Percentiles rank a stretch among this genome's conserved stretches.
Conservation (phyloP, 1,284 basidiomycete genomes). For the Sanguinoderma infundibulare region DNA sequence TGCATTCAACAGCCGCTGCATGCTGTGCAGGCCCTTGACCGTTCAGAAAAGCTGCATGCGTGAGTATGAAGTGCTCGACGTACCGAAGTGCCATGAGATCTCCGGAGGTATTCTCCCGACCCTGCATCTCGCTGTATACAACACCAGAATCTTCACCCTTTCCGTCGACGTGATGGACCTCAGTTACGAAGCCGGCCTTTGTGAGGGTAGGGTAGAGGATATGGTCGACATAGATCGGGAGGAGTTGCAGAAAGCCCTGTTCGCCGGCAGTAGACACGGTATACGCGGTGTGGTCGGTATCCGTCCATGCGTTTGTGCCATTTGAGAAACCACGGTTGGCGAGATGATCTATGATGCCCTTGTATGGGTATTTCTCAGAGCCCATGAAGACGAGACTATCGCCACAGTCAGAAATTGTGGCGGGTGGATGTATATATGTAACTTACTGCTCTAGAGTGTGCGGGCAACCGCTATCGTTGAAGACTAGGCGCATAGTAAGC, state of each 20-base stretch:
- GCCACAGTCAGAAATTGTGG: conserved; percentile 1
- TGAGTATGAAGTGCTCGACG: conserved; percentile 19
- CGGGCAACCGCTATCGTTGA: conserved; percentile 91
- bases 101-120: conserved; percentile 89
- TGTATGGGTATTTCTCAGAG: conserved; percentile 94
- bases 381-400: conserved; percentile 90
- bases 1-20: conserved; percentile 84
- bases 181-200: conserved; percentile 89
- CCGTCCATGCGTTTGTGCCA: conserved; percentile 89
- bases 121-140: conserved; percentile 99
- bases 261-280: conserved; percentile 97
- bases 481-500: conserved; percentile 56
- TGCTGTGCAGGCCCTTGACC: conserved; percentile 47
- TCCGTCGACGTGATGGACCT: conserved; percentile 93
- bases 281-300: conserved; percentile 91
- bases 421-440: background rate
- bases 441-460: conserved; percentile 92
- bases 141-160: conserved; percentile 95
- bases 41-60: conserved; percentile 16
- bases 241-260: conserved; percentile 92
- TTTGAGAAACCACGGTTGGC: conserved; percentile 96
- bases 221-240: conserved; percentile 97
- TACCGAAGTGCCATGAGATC: conserved; percentile 91
- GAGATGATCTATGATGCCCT: conserved; percentile 96
- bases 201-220: conserved; percentile 97